Evolutionary conservation across 2,329 filamentous ascomycete species (phyloP).

Genomic region (Alternaria sp.): DNA sequence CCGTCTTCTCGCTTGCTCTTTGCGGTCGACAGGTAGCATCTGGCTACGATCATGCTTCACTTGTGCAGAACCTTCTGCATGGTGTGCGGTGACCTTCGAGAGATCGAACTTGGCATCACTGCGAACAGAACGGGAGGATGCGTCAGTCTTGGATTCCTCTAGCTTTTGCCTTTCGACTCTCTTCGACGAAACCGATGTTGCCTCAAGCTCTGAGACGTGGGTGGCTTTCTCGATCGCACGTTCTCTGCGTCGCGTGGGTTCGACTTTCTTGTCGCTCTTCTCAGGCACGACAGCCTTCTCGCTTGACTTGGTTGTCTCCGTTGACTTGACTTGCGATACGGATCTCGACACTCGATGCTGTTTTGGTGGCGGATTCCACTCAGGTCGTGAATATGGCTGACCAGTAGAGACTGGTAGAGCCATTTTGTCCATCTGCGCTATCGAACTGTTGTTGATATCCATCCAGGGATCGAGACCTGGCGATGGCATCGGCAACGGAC

Average conservation of each 20-base stretch:
- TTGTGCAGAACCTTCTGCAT: constrained; percentile 33
- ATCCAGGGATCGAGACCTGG: constrained; percentile 43
- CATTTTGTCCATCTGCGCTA: constrained; percentile 42
- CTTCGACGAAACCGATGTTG: constrained; percentile 12
- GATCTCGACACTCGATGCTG: constrained; percentile 31
- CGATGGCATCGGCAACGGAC: constrained; percentile 44
- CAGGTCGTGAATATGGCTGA: constrained; percentile 35
- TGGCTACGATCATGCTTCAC: constrained; percentile 30
- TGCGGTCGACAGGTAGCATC: constrained; percentile 33
- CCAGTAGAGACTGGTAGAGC: constrained; percentile 43
- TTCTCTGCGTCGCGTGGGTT: neutral
- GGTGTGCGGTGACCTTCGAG: constrained; percentile 33
- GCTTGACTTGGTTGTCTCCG: constrained; percentile 10
- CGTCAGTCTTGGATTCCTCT: neutral
- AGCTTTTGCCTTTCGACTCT: neutral
- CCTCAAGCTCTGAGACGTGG: constrained; percentile 10
- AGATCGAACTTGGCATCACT: constrained; percentile 32
- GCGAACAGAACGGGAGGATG: constrained; percentile 6
- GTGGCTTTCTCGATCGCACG: constrained; percentile 4
- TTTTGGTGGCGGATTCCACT: constrained; percentile 31
- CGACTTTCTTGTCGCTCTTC: constrained; percentile 11
- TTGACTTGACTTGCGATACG: constrained; percentile 15
- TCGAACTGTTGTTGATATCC: constrained; percentile 39
- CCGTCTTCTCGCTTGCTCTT: constrained; percentile 36
- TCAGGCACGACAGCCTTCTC: constrained; percentile 7